Evolutionary conservation across 2,329 filamentous ascomycete genomes (phyloP), one percentile per base, ranked within the genome.

Genomic region (Botryotinia convoluta): DNA sequence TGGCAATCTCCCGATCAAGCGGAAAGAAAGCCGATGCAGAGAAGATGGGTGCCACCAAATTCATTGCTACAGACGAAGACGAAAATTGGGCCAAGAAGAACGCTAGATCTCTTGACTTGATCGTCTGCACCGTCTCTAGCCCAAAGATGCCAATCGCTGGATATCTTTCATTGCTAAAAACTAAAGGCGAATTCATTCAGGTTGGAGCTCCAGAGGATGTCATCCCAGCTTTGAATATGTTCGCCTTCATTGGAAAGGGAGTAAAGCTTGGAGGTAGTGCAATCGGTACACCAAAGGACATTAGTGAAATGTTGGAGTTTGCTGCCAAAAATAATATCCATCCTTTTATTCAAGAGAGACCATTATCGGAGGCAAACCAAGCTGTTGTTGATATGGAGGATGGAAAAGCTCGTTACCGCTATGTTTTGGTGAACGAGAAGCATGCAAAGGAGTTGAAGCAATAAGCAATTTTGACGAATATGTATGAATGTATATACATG

Each of bases 161-260:
- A 68, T 93, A 92, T 80, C 83, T 93, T 71, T 77, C 82, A 18
- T 83, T 93, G 22, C 83, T 92, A 29, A 84, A 86, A 72, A 81
- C 85, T 26, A 86, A 88, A 64, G 90, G 91, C 4, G 84, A 84
- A 16, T 88, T 91, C 75, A 85, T 91, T 73, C 89, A 92, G 80
- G 67, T 93, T 67, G 91, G 90, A 44, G 86, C 86, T 1, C 91
- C 91, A 0, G 91, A 93, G 77, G 85, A 86, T 73, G 80, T 80
- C 83, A 84, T 79, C 82, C 88, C 87, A 12, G 81, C 82, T 3
- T 83, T 90, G 75, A 84, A 82, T 75, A 87, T 86, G 10, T 87
- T 86, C 74, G 82, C 85, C 18, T 71, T 73, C 9, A 70, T 70
- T 39, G 83, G 81, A 63, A 90, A 89, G 78, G 85, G 85, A 14